Base-by-base conservation (phyloP, 2,329 filamentous ascomycete species). In the Allantophomopsis cytisporea region DNA sequence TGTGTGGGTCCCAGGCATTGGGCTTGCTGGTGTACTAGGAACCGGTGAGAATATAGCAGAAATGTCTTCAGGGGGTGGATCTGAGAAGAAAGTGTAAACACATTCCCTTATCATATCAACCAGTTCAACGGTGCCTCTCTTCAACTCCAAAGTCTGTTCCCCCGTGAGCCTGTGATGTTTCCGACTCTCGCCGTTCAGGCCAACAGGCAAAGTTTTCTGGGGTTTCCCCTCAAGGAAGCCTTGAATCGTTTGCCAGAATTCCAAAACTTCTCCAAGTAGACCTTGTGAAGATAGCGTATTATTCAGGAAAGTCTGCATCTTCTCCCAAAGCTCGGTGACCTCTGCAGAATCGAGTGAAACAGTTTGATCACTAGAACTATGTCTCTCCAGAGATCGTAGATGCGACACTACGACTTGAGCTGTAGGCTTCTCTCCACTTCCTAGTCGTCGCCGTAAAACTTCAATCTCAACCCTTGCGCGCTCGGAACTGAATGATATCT, bases 381-480 rank as follows among this genome's bases (percentile, higher is more conserved):
- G 83, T 6, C 79, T 77, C 13, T 76, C 73, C 1, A 91, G 72
- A 2, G 80, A 73, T 28, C 83, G 77, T 35, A 98, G 65, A 56
- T 94, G 83, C 0, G 76, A 73, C 32, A 86, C 85, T 28, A 88
- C 71, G 2, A 70, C 64, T 43, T 80, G 75, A 14, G 79, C 64
- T 10, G 71, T 73, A 1, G 86, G 85, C 49, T 81, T 82, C 31
- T 87, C 81, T 14, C 65, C 71, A 47, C 73, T 78, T 8, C 84
- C 84, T 28, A 98, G 69, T 44, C 84, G 76, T 42, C 93, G 76
- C 38, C 91, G 76, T 36, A 94, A 64, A 17, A 96, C 82, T 58
- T 98, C 91, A 47, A 96, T 87, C 59, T 98, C 89, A 14, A 94
- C 76, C 55, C 83, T 84, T 39, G 83, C 80, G n/a, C 87, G 77